Evolutionary conservation across 140 eudicot genomes (phyloP).

Genomic region (Senecio squalidus): DNA sequence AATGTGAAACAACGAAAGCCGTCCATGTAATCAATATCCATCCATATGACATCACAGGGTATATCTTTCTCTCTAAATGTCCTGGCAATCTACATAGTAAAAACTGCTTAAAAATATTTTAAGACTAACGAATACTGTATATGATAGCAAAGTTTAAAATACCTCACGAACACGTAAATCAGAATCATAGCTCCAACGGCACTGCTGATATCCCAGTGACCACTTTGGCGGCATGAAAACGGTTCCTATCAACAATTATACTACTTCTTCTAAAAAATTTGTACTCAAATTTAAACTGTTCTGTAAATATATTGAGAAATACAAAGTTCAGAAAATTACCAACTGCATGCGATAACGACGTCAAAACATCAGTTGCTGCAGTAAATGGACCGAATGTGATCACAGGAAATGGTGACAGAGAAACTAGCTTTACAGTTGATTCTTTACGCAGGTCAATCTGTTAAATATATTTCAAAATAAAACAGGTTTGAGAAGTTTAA

Average conservation of each 20-base stretch:
- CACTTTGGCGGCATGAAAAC: conserved; percentile 97
- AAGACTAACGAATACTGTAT: neutral
- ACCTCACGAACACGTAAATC: conserved; percentile 90
- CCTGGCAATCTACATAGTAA: conserved; percentile 61
- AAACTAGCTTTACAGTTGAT: conserved; percentile 48
- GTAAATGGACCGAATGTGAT: conserved; percentile 85
- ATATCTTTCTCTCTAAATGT: conserved; percentile 80
- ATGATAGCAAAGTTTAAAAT: neutral
- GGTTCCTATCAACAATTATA: conserved; percentile 27
- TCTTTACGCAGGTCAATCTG: conserved; percentile 84
- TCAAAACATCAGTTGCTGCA: conserved; percentile 66
- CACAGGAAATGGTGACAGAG: conserved; percentile 58
- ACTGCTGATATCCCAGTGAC: conserved; percentile 94
- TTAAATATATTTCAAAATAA: conserved; percentile 5
- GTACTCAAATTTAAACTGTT: neutral
- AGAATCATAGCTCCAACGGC: conserved; percentile 92
- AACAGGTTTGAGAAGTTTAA: neutral
- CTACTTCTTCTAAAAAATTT: neutral
- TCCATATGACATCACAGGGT: conserved; percentile 98
- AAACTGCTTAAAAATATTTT: neutral
- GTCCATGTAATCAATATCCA: conserved; percentile 99
- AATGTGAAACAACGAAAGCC: conserved; percentile 94
- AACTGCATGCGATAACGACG: conserved; percentile 61
- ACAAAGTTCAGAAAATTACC: conserved; percentile 44
- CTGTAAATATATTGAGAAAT: neutral